Conservation (phyloP, 108 stramenopile species). For the Nitzschia inconspicua region DNA sequence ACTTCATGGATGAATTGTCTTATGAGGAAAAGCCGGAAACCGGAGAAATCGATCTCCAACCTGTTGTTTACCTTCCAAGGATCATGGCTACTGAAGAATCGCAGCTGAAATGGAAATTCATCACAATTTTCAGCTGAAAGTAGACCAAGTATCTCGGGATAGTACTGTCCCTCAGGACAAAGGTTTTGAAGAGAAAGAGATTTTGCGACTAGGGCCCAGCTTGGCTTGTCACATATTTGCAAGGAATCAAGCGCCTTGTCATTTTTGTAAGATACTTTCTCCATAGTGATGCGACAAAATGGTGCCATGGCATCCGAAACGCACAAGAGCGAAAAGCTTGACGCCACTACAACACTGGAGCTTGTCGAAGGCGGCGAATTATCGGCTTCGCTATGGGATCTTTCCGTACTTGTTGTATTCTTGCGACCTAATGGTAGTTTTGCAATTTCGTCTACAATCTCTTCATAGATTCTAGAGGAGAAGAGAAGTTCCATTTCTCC, state of each 20-base stretch:
- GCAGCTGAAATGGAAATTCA: slow-evolving; percentile 17
- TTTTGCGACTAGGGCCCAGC: not conserved
- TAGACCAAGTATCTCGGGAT: slow-evolving; percentile 36
- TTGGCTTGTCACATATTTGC: not conserved
- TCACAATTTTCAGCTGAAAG: slow-evolving; percentile 16
- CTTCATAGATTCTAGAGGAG: slow-evolving; percentile 25
- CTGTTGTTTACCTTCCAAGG: slow-evolving; percentile 23
- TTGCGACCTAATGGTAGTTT: not conserved
- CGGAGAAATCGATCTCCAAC: slow-evolving; percentile 32
- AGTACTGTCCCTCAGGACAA: slow-evolving; percentile 49
- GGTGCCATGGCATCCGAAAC: not conserved
- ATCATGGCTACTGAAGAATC: slow-evolving; percentile 18
- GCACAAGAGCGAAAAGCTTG: not conserved
- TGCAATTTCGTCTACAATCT: slow-evolving; percentile 28
- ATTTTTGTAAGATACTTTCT: not conserved
- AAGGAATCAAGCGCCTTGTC: slow-evolving; percentile 4
- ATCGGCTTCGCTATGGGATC: not conserved
- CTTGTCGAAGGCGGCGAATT: not conserved
- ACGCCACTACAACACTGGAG: slow-evolving; percentile 9
- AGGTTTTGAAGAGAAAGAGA: slow-evolving; percentile 28
- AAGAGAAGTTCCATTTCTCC: slow-evolving; percentile 45
- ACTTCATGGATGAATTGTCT: slow-evolving; percentile 58
- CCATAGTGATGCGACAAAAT: too few species aligned
- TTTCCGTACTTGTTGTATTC: not conserved
- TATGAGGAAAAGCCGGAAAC: slow-evolving; percentile 50